These are phyloP conservation scores for Vanrija sp. DNA, from an alignment of 1,284 basidiomycete genomes.

Conservation along the genomic window DNA sequence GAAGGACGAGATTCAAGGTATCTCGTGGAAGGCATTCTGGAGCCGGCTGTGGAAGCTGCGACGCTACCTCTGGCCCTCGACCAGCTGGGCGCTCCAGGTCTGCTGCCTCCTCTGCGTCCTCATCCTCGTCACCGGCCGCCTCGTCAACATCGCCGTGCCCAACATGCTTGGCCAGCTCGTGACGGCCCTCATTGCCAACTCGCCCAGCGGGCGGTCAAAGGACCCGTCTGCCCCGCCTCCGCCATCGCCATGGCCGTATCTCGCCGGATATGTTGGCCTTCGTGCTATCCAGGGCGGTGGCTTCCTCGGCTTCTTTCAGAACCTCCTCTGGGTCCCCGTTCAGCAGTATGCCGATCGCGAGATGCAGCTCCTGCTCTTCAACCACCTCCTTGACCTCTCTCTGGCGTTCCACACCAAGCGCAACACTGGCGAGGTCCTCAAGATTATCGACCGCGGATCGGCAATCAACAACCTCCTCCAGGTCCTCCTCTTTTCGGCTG, in stretches of 20 bases:
- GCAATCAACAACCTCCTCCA: constrained; percentile 93
- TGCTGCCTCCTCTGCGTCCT: constrained; percentile 28
- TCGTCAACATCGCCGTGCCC: constrained; percentile 34
- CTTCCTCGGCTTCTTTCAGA: constrained; percentile 81
- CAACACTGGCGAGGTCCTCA: constrained; percentile 90
- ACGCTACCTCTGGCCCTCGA: constrained; percentile 44
- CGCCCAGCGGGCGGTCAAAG: constrained; percentile 3
- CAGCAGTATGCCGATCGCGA: constrained; percentile 90
- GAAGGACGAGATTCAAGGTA: constrained; percentile 26
- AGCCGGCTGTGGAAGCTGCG: constrained; percentile 33
- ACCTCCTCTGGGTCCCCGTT: constrained; percentile 94
- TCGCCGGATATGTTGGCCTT: constrained; percentile 31
- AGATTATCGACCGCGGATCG: constrained; percentile 96
- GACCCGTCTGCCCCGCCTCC: background rate
- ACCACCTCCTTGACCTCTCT: constrained; percentile 84
- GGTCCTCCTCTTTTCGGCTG: constrained; percentile 87
- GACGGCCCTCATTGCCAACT: constrained; percentile 24
- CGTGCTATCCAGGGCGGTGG: constrained; percentile 27
- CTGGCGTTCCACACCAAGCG: constrained; percentile 90
- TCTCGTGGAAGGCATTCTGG: constrained; percentile 30
- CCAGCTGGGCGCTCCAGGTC: constrained; percentile 34
- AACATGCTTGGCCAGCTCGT: constrained; percentile 33
- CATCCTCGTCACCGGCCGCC: constrained; percentile 20
- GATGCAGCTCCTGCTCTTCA: constrained; percentile 88
- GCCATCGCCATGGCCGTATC: constrained; percentile 27